Evolutionary conservation across 805 yeast species (phyloP).

Genomic region (Zygosaccharomyces bailii): DNA sequence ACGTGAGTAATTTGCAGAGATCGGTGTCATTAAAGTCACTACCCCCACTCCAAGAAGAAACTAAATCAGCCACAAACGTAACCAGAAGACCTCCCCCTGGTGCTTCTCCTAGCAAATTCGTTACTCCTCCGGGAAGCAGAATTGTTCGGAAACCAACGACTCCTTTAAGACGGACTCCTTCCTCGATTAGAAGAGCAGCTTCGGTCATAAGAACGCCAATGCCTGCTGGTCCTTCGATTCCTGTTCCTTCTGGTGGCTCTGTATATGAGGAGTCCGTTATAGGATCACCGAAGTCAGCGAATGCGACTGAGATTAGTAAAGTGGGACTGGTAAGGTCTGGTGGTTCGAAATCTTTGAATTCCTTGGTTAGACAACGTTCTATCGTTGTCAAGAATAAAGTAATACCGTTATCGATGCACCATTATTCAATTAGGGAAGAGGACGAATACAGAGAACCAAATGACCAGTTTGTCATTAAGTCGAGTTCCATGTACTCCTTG

Average conservation of each 20-base stretch:
- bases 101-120: not conserved
- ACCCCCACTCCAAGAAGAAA: constrained; percentile 17
- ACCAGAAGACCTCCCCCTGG: not conserved
- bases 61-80: constrained; percentile 3
- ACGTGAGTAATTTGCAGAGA: constrained; percentile 31
- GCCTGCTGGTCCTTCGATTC: not conserved
- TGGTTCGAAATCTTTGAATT: constrained; percentile 27
- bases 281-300: not conserved
- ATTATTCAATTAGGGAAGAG: constrained; percentile 30
- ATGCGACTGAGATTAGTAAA: constrained; percentile 3
- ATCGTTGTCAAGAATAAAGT: constrained; percentile 37
- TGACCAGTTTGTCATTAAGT: constrained; percentile 14
- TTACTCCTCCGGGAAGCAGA: constrained; percentile 5
- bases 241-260: not conserved
- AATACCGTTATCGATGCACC: constrained; percentile 33
- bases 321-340: constrained; percentile 27
- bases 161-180: constrained; percentile 35
- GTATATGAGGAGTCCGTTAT: not conserved
- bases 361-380: constrained; percentile 34
- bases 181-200: constrained; percentile 38
- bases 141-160: constrained; percentile 12
- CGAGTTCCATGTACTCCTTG: constrained; percentile 14
- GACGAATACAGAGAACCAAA: constrained; percentile 21
- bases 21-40: constrained; percentile 26
- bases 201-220: constrained; percentile 29